Evolutionary conservation across 1,139 yeast species (phyloP).

Genomic region (Protomyces pachydermus): DNA sequence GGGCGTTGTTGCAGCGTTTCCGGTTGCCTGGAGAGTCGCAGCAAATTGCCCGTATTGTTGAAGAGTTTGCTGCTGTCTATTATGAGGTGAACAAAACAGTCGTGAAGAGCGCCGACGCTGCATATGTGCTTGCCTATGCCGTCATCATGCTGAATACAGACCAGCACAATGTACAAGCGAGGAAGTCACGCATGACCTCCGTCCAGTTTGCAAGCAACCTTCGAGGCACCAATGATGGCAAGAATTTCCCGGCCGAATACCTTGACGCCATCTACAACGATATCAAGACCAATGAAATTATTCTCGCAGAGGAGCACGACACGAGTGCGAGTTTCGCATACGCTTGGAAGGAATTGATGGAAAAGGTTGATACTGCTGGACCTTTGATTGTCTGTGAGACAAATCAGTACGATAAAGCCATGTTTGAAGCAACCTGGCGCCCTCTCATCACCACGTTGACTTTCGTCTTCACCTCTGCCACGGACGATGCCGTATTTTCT

Average conservation of each 20-base stretch:
- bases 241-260: constrained; percentile 74
- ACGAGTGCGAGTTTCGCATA: constrained; percentile 84
- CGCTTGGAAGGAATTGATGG: constrained; percentile 80
- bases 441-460: constrained; percentile 65
- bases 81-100: constrained; percentile 41
- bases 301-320: constrained; percentile 96
- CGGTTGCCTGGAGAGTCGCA: constrained; percentile 97
- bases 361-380: constrained; percentile 41
- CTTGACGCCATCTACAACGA: constrained; percentile 76
- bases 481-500: constrained; percentile 83
- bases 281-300: constrained; percentile 79
- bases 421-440: constrained; percentile 60
- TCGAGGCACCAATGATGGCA: constrained; percentile 65
- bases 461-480: constrained; percentile 75
- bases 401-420: constrained; percentile 57
- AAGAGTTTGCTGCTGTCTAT: constrained; percentile 76
- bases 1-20: constrained; percentile 74
- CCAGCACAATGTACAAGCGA: constrained; percentile 67
- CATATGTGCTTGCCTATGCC: constrained; percentile 79
- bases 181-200: constrained; percentile 69
- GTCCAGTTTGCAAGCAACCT: constrained; percentile 76
- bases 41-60: constrained; percentile 88
- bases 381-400: constrained; percentile 35
- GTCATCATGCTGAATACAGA: constrained; percentile 84
- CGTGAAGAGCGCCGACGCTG: constrained; percentile 57